Evolutionary conservation across 106 monocot species (phyloP).

Genomic region (Iris macrosiphon): DNA sequence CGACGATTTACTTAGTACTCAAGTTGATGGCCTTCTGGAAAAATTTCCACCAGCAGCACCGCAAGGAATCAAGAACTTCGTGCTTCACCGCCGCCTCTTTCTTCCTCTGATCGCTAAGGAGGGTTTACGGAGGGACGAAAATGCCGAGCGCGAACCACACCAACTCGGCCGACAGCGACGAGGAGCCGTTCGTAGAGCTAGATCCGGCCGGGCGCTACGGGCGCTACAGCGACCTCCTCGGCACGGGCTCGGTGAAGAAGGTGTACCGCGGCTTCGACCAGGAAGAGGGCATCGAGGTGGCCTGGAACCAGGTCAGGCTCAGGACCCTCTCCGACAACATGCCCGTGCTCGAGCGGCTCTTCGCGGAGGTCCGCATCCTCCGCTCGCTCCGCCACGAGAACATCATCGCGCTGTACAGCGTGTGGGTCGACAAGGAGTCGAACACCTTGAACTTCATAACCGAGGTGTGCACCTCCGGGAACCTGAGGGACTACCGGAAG

Average conservation of each 20-base stretch:
- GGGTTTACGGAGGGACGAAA: too few species aligned
- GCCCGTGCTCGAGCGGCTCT: conserved; percentile 30
- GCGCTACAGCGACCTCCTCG: conserved; percentile 52
- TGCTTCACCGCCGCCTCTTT: too few species aligned
- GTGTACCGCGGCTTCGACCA: conserved; percentile 80
- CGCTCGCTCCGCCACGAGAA: conserved; percentile 45
- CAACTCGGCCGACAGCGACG: conserved; percentile 25
- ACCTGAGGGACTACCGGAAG: conserved; percentile 57
- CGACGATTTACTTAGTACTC: too few species aligned
- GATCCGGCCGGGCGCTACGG: conserved; percentile 77
- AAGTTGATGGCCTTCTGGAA: too few species aligned
- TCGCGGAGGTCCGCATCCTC: conserved; percentile 55
- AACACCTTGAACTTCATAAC: conserved; percentile 84
- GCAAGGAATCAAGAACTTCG: too few species aligned
- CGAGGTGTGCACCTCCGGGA: conserved; percentile 84
- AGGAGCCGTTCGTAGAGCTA: conserved; percentile 79
- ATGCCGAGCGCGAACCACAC: conserved; percentile 18
- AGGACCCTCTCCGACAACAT: conserved; percentile 18
- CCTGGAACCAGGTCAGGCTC: conserved; percentile 69
- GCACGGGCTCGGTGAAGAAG: conserved; percentile 53
- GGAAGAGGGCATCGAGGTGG: conserved; percentile 70
- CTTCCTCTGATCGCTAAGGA: too few species aligned
- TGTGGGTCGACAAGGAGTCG: not conserved
- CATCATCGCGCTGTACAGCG: conserved; percentile 50
- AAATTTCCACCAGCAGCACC: too few species aligned